These are phyloP conservation scores for Geotrichum macrosporum DNA, from an alignment of 1,139 yeast genomes.

Conservation along the genomic window DNA sequence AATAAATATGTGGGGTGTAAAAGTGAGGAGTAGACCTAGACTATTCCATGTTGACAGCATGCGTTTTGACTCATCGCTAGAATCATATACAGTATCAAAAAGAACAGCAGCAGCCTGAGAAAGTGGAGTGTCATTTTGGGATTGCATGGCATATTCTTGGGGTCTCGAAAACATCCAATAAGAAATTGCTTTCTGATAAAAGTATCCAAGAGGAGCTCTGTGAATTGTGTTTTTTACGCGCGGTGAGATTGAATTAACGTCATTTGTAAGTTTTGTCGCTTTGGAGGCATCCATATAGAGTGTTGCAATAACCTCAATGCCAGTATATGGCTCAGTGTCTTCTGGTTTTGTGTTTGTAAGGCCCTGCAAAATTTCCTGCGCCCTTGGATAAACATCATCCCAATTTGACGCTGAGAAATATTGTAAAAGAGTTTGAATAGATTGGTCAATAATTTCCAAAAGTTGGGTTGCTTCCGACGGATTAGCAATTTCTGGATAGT, in stretches of 20 bases:
- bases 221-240: constrained; percentile 50
- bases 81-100: constrained; percentile 29
- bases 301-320: constrained; percentile 50
- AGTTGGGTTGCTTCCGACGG: constrained; percentile 10
- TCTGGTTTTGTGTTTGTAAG: constrained; percentile 14
- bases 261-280: constrained; percentile 41
- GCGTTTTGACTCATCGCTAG: constrained; percentile 25
- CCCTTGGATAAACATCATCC: constrained; percentile 33
- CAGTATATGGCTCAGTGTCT: constrained; percentile 43
- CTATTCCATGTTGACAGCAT: constrained; percentile 30
- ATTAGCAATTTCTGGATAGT: neutral
- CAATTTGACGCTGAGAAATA: constrained; percentile 58
- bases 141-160: constrained; percentile 40
- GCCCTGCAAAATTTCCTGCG: constrained; percentile 17
- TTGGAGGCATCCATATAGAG: constrained; percentile 46
- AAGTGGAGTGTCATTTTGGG: constrained; percentile 25
- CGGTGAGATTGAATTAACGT: constrained; percentile 43
- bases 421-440: constrained; percentile 46
- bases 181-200: constrained; percentile 48
- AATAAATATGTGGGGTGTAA: constrained; percentile 33
- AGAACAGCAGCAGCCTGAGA: constrained; percentile 24
- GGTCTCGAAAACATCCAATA: constrained; percentile 60
- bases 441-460: constrained; percentile 45
- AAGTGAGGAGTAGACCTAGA: constrained; percentile 35
- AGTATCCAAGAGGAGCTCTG: constrained; percentile 50